A percentile compares a stretch with the other conserved stretches of the same genome.
Evolutionary conservation across 2,329 filamentous ascomycete genomes (phyloP).

Genomic region (Ophiocordyceps sinensis): DNA sequence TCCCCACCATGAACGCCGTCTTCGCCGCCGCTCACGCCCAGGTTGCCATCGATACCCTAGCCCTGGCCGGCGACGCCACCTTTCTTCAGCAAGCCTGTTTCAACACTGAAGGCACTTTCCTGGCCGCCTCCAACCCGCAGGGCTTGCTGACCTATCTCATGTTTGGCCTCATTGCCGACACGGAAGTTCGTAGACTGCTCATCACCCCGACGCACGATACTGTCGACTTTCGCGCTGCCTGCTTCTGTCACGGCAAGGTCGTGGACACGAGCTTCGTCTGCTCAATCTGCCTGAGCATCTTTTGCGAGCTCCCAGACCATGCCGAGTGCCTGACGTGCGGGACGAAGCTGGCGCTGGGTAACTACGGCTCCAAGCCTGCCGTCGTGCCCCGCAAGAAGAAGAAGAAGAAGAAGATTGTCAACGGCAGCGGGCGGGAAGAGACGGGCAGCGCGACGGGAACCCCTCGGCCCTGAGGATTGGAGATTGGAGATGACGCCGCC

Average conservation of each 20-base stretch:
- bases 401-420: slow-evolving; percentile 55
- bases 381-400: slow-evolving; percentile 59
- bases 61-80: slow-evolving; percentile 72
- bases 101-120: slow-evolving; percentile 44
- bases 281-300: slow-evolving; percentile 91
- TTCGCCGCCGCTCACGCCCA: slow-evolving; percentile 83
- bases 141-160: slow-evolving; percentile 86
- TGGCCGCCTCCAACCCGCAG: slow-evolving; percentile 39
- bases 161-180: slow-evolving; percentile 72
- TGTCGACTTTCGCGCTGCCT: slow-evolving; percentile 95
- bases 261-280: slow-evolving; percentile 92
- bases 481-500: background rate
- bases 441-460: slow-evolving; percentile 47
- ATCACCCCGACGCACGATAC: slow-evolving; percentile 68
- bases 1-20: slow-evolving; percentile 95
- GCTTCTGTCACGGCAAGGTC: slow-evolving; percentile 87
- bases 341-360: slow-evolving; percentile 60
- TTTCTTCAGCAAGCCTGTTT: slow-evolving; percentile 82
- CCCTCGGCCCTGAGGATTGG: slow-evolving; percentile 25
- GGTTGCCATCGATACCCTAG: slow-evolving; percentile 85
- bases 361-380: slow-evolving; percentile 63
- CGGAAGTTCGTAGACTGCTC: slow-evolving; percentile 42
- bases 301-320: slow-evolving; percentile 51
- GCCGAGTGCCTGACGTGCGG: slow-evolving; percentile 73
- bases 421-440: slow-evolving; percentile 37